Evolutionary conservation across 148 eudicot genomes (phyloP).

Genomic region (Vaccinium corymbosum): DNA sequence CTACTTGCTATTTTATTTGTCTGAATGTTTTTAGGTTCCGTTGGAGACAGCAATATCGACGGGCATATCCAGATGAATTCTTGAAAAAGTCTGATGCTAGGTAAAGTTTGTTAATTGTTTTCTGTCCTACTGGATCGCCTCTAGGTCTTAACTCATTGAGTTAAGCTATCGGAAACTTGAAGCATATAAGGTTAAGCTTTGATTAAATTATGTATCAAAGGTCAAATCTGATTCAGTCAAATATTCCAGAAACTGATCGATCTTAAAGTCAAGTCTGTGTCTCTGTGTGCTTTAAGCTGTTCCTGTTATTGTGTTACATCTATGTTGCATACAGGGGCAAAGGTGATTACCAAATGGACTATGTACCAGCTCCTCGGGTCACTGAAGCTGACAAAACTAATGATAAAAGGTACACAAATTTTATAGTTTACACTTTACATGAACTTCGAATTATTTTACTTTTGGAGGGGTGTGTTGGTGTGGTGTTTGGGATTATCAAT

Average conservation of each 20-base stretch:
- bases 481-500: not conserved
- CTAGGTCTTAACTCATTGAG: not conserved
- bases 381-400: conserved; percentile 89
- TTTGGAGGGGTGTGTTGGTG: not conserved
- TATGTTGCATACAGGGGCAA: conserved; percentile 58
- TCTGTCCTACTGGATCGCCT: not conserved
- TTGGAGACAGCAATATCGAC: conserved; percentile 81
- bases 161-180: not conserved
- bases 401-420: conserved; percentile 52
- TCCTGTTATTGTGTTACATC: not conserved
- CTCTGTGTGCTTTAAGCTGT: not conserved
- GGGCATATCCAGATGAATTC: conserved; percentile 75
- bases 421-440: not conserved
- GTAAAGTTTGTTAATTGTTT: conserved; percentile 30
- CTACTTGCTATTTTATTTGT: not conserved
- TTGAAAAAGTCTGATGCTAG: conserved; percentile 69
- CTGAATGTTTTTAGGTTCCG: conserved; percentile 51
- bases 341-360: conserved; percentile 85
- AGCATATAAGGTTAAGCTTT: not conserved
- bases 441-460: not conserved
- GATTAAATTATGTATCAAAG: not conserved
- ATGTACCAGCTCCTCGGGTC: conserved; percentile 77
- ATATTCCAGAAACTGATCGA: not conserved
- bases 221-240: not conserved
- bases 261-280: not conserved